phyloP scores from a whole-genome alignment of 805 yeast species.

The Ogataea philodendri region DNA sequence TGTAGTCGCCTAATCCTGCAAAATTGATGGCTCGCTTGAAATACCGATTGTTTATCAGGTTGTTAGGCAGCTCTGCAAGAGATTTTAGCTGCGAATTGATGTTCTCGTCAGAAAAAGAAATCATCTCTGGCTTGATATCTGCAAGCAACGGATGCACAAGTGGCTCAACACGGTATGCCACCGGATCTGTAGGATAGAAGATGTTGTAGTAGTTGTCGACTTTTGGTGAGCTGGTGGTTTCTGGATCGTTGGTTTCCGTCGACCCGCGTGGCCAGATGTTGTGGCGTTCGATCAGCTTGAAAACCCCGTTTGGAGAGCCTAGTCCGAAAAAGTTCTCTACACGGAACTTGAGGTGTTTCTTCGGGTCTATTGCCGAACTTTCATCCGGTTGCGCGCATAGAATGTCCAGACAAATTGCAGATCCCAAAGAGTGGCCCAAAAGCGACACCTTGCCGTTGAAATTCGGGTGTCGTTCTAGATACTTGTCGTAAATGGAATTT shows the following conservation, averaged over 20 bases:
- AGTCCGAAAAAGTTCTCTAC: conserved; percentile 75
- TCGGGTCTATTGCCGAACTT: conserved; percentile 27
- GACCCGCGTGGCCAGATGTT: conserved; percentile 47
- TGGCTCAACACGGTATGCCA: conserved; percentile 89
- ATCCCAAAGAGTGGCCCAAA: conserved; percentile 90
- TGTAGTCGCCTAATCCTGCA: conserved; percentile 16
- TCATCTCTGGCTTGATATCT: conserved; percentile 49
- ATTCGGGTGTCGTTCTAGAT: conserved; percentile 60
- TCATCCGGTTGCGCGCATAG: conserved; percentile 47
- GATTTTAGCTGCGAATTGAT: conserved; percentile 39
- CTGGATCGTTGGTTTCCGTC: conserved; percentile 5
- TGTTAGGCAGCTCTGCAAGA: conserved; percentile 20
- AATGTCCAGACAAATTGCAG: conserved; percentile 79
- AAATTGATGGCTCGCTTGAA: conserved; percentile 20
- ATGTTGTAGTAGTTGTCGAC: conserved; percentile 73
- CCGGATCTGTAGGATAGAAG: conserved; percentile 89
- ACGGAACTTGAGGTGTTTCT: conserved; percentile 55
- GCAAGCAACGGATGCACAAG: conserved; percentile 53
- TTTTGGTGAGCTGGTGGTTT: conserved; percentile 43
- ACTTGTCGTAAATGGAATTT: conserved; percentile 59
- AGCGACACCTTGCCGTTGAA: conserved; percentile 81
- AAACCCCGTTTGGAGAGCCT: conserved; percentile 90
- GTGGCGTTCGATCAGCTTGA: conserved; percentile 67
- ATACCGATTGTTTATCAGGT: conserved; percentile 29
- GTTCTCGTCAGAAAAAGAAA: conserved; percentile 54